phyloP scores from a whole-genome alignment of 1,284 basidiomycete species.

The Rhodotorula sp. region DNA sequence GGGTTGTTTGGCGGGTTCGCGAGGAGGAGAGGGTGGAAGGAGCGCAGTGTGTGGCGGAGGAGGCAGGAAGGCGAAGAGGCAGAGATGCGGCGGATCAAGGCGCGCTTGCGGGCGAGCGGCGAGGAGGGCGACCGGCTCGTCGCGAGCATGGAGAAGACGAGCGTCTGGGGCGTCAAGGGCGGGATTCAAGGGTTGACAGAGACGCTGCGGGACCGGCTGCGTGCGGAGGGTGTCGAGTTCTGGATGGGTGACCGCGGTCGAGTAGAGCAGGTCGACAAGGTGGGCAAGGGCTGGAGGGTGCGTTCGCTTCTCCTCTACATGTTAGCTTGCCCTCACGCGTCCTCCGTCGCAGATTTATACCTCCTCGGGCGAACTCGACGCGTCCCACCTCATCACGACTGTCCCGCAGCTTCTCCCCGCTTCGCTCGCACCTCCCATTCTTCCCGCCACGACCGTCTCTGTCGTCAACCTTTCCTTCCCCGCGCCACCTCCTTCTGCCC shows the following conservation, averaged over 20 bases:
- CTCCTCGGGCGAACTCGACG: conserved; percentile 48
- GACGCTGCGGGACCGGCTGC: conserved; percentile 59
- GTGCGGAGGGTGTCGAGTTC: conserved; percentile 50
- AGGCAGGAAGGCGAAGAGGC: conserved; percentile 38
- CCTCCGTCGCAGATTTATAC: conserved; percentile 55
- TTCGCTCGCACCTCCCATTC: conserved; percentile 57
- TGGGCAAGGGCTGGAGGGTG: conserved; percentile 22
- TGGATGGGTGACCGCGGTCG: conserved; percentile 35
- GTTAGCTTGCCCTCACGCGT: too few species aligned
- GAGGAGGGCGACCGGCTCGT: conserved; percentile 56
- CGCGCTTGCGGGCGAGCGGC: conserved; percentile 46
- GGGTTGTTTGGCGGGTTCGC: conserved; percentile 57
- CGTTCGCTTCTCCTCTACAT: neutral
- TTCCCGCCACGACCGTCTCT: conserved; percentile 61
- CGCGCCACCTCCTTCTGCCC: conserved; percentile 33
- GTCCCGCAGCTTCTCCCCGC: conserved; percentile 46
- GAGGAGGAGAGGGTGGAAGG: conserved; percentile 35
- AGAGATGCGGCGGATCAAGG: conserved; percentile 55
- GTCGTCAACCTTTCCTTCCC: conserved; percentile 66
- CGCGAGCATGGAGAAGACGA: conserved; percentile 61
- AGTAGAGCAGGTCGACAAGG: conserved; percentile 19
- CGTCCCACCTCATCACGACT: conserved; percentile 42
- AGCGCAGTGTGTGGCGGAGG: conserved; percentile 26
- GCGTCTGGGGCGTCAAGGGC: conserved; percentile 76
- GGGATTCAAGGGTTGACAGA: conserved; percentile 72